Base-by-base conservation (phyloP, 2,329 filamentous ascomycete genomes). In the Claviceps maximensis region DNA sequence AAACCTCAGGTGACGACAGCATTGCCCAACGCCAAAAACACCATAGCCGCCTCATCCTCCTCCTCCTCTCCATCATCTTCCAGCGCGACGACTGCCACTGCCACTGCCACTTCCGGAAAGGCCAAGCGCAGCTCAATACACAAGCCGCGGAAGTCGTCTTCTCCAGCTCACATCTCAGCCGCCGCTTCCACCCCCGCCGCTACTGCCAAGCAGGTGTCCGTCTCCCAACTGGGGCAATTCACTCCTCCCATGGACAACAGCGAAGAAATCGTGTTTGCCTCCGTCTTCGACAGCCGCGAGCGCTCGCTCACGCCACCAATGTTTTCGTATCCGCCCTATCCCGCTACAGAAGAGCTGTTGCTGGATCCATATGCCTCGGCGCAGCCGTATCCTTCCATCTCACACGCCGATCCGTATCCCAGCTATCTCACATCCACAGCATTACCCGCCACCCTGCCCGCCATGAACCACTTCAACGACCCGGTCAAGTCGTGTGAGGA, bases 241-340 rank as follows among this genome's bases (percentile, higher is more conserved):
- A 83, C 79, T 48, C 79, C 80, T 53, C 80, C 80, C 49, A 77
- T 82, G 74, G 70, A 75, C 59, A 67, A 67, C 52, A 74, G 78
- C 48, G 84, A 89, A 61, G 83, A 88, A 59, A 72, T 81, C 56
- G 76, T 87, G 69, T 87, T 87, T 68, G 74, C 65, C 13, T 48
- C 54, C 27, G 48, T 54, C 31, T 82, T 83, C 63, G 82, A 83
- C 64, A 80, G 80, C 51, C 78, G 85, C 54, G 82, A 86, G 60
- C 73, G 83, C 53, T 87, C 84, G 40, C 79, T 83, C 64, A 86
- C 83, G 53, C 86, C 86, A 51, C 83, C 84, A 53, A 80, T 84
- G 50, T 83, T 85, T 62, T 71, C 63, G 17, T 87, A 86, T 70
- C 76, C 80, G 52, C 69, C 80, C n/a, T 86, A 87, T 63, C 78